Evolutionary conservation across 2,329 filamentous ascomycete species (phyloP), one percentile per base, ranked within the genome.

Genomic region (Alternaria sp.): DNA sequence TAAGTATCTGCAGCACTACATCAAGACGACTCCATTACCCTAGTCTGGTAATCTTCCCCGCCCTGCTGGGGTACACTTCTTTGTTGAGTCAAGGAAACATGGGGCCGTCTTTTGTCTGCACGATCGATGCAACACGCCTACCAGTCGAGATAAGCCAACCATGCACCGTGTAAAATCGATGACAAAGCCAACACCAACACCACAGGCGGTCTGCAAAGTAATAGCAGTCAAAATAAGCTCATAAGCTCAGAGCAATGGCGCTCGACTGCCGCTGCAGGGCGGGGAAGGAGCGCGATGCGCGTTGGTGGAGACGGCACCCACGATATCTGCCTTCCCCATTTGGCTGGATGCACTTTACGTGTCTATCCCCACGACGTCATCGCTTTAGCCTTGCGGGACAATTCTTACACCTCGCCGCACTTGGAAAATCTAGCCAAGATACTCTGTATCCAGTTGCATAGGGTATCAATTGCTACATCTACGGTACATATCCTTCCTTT

Each of bases 191-290:
- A 41, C n/a, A 40, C 41, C 25, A 50, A 50, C 18, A 22, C 12
- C 10, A 22, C 50, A 49, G 4, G 41, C 48, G 14, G 59, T 30
- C 54, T 50, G 46, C 20, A 50, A 49, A 14, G 12, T 16, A 18
- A 36, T 8, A 50, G 32, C 46, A 32, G 68, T 71, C 56, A 32
- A 71, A 65, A 64, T 69, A 69, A 71, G 68, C 68, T 71, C 63
- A 67, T 69, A 69, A 71, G 68, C 68, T 71, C 63, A 67, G 59
- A 30, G 56, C 43, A 57, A 54, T 63, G 60, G 64, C 66, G 64
- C 53, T 59, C 50, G n/a, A 62, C 45, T 62, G 50, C 65, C 62
- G 62, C 66, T 69, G 66, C 68, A 68, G 60, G 66, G 63, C 38
- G 38, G 57, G 48, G 52, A 59, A 61, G 54, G 55, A 59, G 62